phyloP scores from a whole-genome alignment of 1,284 basidiomycete genomes.

The Pseudozyma thailandica region DNA sequence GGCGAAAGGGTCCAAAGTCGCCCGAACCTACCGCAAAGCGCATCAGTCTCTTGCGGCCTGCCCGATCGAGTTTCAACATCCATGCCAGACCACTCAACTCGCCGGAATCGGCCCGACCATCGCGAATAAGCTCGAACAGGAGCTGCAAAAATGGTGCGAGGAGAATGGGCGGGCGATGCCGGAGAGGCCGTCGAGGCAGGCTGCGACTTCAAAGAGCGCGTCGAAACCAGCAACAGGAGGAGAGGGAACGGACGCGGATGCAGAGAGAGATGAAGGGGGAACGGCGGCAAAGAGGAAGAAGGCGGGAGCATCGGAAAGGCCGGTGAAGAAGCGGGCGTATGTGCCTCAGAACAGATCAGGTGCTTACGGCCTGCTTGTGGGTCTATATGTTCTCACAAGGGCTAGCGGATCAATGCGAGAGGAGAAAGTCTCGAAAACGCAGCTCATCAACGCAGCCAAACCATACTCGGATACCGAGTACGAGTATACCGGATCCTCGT shows the following conservation, averaged over 20 bases:
- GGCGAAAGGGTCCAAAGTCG: conserved; percentile 51
- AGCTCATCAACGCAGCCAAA: conserved; percentile 60
- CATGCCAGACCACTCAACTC: conserved; percentile 56
- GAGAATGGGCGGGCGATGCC: conserved; percentile 48
- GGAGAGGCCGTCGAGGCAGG: conserved; percentile 24
- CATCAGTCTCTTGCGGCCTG: conserved; percentile 50
- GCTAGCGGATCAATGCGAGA: conserved; percentile 5
- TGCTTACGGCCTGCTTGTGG: conserved; percentile 64
- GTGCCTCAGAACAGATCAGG: conserved; percentile 63
- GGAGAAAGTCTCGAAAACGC: conserved; percentile 50
- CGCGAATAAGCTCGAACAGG: conserved; percentile 51
- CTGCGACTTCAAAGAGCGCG: conserved; percentile 10
- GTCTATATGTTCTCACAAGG: conserved; percentile 48
- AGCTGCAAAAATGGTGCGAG: conserved; percentile 56
- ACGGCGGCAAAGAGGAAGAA: conserved; percentile 16
- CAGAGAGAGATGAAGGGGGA: neutral
- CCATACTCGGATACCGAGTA: conserved; percentile 63
- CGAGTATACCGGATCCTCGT: conserved; percentile 33
- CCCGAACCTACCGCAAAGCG: conserved; percentile 54
- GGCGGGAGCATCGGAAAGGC: conserved; percentile 16
- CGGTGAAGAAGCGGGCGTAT: conserved; percentile 53
- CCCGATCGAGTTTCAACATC: conserved; percentile 55
- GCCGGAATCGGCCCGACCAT: conserved; percentile 59
- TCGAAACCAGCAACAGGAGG: neutral
- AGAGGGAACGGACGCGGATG: neutral